Percentiles rank a stretch among this genome's conserved stretches.
Evolutionary conservation across 1,284 basidiomycete genomes (phyloP).

Genomic region (Boletus calvinii): DNA sequence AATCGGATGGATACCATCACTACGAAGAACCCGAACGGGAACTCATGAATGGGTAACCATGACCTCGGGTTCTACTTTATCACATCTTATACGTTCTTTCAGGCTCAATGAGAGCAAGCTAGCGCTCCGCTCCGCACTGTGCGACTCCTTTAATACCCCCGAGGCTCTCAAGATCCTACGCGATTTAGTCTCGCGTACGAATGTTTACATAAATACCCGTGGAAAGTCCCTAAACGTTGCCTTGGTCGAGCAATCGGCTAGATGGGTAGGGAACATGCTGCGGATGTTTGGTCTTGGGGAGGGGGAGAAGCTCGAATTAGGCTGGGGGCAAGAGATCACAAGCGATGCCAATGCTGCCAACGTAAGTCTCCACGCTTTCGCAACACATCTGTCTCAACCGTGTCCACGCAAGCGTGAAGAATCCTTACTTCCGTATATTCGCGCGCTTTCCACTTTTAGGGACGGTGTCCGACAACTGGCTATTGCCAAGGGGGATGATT

Average conservation of each 20-base stretch:
- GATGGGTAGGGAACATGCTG: constrained; percentile 90
- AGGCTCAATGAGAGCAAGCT: constrained; percentile 78
- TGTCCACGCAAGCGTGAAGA: constrained; percentile 65
- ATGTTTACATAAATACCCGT: constrained; percentile 80
- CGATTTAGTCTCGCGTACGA: constrained; percentile 85
- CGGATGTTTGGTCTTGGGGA: constrained; percentile 95
- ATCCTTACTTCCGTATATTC: constrained; percentile 87
- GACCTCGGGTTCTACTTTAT: constrained; percentile 16
- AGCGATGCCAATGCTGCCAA: constrained; percentile 45
- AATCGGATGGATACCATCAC: constrained; percentile 59
- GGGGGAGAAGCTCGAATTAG: constrained; percentile 63
- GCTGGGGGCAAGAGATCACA: constrained; percentile 64
- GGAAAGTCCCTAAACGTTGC: constrained; percentile 65
- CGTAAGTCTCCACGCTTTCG: constrained; percentile 46
- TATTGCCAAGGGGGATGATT: constrained; percentile 65
- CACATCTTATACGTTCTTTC: constrained; percentile 13
- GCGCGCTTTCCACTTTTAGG: constrained; percentile 86
- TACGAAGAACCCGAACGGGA: constrained; percentile 67
- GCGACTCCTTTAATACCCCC: constrained; percentile 98
- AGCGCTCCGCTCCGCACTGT: constrained; percentile 86
- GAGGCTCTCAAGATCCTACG: constrained; percentile 76
- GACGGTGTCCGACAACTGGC: constrained; percentile 86
- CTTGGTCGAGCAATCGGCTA: constrained; percentile 72
- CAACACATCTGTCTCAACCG: constrained; percentile 1
- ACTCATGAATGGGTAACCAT: constrained; percentile 58